Conservation (phyloP, 2,329 filamentous ascomycete genomes). For the Penicillium rolfsii region DNA sequence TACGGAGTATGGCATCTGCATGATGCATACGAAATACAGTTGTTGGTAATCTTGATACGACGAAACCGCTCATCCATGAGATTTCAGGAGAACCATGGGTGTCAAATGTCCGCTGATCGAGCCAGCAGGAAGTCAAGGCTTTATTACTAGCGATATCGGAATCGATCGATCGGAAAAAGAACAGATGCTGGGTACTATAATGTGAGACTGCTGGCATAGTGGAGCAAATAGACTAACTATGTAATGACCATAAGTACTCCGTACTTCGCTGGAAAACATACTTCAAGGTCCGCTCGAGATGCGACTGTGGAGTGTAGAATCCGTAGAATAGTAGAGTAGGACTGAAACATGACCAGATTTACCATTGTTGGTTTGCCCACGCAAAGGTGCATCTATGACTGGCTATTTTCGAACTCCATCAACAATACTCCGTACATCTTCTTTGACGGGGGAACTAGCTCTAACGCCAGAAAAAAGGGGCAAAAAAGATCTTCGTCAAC, state of each 20-base stretch:
- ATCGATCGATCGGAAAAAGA: constrained; percentile 27
- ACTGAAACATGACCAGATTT: not conserved
- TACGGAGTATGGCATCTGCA: not conserved
- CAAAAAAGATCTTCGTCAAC: constrained; percentile 5
- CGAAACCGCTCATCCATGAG: too few relatives aligned
- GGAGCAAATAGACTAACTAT: constrained; percentile 11
- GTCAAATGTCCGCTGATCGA: constrained; percentile 19
- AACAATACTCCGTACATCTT: not conserved
- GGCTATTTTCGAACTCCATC: not conserved
- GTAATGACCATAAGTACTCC: not conserved
- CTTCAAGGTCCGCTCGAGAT: not conserved
- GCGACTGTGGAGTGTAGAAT: not conserved
- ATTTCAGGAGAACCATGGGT: not conserved
- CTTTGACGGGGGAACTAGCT: not conserved
- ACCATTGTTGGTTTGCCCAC: not conserved
- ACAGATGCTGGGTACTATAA: not conserved
- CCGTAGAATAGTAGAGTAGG: not conserved
- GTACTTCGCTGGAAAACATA: not conserved
- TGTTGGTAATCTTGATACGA: not conserved
- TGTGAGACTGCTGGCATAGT: not conserved
- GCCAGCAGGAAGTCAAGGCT: not conserved
- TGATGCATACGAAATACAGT: too few relatives aligned
- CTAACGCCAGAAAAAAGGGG: not conserved
- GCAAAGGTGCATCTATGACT: not conserved
- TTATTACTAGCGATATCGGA: constrained; percentile 14